phyloP scores from a whole-genome alignment of 306 rosid genomes.

The Phaseolus lunatus region DNA sequence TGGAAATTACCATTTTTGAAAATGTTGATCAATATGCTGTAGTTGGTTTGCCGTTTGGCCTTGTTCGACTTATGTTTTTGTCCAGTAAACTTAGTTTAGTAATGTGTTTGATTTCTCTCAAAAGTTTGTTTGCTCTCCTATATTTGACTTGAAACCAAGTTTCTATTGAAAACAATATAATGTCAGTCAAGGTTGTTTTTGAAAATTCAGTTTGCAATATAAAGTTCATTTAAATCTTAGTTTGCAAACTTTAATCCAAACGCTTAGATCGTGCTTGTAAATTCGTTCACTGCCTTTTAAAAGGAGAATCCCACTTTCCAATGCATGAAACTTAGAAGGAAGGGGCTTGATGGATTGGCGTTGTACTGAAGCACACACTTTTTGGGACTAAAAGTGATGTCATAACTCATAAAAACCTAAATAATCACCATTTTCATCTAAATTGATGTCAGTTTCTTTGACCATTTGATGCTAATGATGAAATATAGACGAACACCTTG shows the following conservation, averaged over 20 bases:
- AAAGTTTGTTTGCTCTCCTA: neutral
- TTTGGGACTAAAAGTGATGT: neutral
- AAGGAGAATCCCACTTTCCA: neutral
- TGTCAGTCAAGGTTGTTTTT: neutral
- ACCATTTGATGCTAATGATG: slow-evolving; percentile 21
- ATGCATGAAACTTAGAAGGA: neutral
- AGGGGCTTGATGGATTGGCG: neutral
- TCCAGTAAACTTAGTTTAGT: neutral
- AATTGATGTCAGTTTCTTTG: slow-evolving; percentile 4
- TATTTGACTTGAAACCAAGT: neutral
- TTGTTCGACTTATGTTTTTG: no score
- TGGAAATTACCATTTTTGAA: neutral
- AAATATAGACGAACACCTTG: slow-evolving; percentile 26
- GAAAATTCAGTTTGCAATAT: neutral
- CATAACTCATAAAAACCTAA: neutral
- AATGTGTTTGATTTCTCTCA: no score
- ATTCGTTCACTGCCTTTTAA: neutral
- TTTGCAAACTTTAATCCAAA: no score
- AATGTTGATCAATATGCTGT: neutral
- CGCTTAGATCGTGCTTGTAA: neutral
- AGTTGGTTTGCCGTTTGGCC: neutral
- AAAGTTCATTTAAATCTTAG: no score
- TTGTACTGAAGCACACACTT: neutral
- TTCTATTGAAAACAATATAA: neutral
- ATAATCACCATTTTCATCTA: neutral